Base-by-base conservation (phyloP, 345 rosid species). In the Salix purpurea region DNA sequence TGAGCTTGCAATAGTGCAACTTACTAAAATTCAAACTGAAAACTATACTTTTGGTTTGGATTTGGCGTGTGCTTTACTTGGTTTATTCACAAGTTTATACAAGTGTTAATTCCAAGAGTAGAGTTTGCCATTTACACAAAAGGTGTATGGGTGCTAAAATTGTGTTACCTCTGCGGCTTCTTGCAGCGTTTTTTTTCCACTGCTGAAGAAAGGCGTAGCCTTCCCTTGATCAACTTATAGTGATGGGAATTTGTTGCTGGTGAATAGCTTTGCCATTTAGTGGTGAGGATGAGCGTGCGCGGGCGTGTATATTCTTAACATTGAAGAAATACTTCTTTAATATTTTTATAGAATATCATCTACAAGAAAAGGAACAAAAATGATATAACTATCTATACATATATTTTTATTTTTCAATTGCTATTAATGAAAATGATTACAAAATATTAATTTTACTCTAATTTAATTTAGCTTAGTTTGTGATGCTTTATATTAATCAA, bases 11-110 rank as follows among this genome's bases (percentile, higher is more conserved):
- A 52, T 19, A 50, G 58, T 15, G 73, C 67, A 73, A 40, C 56
- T 67, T 40, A 14, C 66, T 18, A 10, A 65, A 72, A 62, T 67
- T 26, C 52, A 34, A 73, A 60, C 62, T 62, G 48, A 21, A 72
- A 71, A 37, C 37, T 44, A 37, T 72, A 72, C 75, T 21, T 42
- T 32, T 37, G 78, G 64, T 73, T 67, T 73, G 68, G 72, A 60
- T 62, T 60, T 74, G 30, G 39, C 5, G 4, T 32, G 52, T 74
- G 65, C 18, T 7, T 67, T 42, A 14, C 46, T n/a, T 16, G 32
- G 26, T 21, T n/a, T 2, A 40, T 69, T 65, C 44, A 9, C 12
- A 7, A 7, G 36, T 23, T 46, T 13, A 23, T 68, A 74, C 34
- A 60, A 34, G 67, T 61, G 64, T 79, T 73, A 16, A 42, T 67